Evolutionary conservation across 257 asterid species (phyloP).

Genomic region (Avicennia marina): DNA sequence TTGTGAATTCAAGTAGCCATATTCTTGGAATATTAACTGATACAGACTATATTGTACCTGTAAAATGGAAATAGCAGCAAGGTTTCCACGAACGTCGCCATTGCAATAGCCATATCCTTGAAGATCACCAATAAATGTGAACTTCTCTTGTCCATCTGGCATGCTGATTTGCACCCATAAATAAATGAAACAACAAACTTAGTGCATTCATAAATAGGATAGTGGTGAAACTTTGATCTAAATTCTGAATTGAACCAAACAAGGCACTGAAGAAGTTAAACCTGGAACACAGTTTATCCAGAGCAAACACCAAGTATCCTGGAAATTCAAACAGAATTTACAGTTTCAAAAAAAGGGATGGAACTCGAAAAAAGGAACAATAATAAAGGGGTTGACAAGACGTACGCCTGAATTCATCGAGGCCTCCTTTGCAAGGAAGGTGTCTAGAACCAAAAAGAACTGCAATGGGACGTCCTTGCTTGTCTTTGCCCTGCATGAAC

Average conservation of each 20-base stretch:
- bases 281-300: conserved; percentile 73
- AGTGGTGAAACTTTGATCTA: too few species aligned
- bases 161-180: conserved; percentile 32
- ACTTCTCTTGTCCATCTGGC: conserved; percentile 55
- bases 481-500: conserved; percentile 71
- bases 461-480: conserved; percentile 58
- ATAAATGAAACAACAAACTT: too few species aligned
- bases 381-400: background rate
- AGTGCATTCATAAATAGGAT: too few species aligned
- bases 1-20: too few species aligned
- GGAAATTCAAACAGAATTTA: conserved; percentile 13
- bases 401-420: conserved; percentile 65
- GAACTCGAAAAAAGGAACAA: background rate
- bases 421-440: conserved; percentile 45
- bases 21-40: background rate
- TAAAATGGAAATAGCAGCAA: conserved; percentile 49
- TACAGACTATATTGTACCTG: conserved; percentile 45
- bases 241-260: too few species aligned
- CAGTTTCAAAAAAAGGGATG: background rate
- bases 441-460: conserved; percentile 53
- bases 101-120: conserved; percentile 65
- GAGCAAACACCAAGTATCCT: conserved; percentile 59
- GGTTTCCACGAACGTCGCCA: conserved; percentile 48
- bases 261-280: too few species aligned
- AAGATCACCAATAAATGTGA: conserved; percentile 60